Conservation (phyloP, 73 alveolate genomes). For the Paramecium primaurelia region DNA sequence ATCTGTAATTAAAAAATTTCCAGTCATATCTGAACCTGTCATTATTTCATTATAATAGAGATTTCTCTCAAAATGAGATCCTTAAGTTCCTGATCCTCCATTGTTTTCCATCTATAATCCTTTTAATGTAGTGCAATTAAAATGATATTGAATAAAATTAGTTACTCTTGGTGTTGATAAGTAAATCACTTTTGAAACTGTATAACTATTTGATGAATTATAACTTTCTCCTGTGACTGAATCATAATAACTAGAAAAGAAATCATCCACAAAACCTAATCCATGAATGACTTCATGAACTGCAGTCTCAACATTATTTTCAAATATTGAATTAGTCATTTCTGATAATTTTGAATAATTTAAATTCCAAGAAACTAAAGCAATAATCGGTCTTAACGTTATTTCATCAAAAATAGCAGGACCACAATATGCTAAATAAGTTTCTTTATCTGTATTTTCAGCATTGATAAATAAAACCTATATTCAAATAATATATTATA, state of each 20-base stretch:
- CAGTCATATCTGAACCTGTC: slow-evolving; percentile 36
- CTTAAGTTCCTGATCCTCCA: slow-evolving; percentile 2
- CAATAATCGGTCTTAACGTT: background rate
- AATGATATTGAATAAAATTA: background rate
- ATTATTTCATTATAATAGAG: slow-evolving; percentile 35
- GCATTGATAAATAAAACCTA: background rate
- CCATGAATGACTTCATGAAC: slow-evolving; percentile 7
- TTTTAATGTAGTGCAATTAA: background rate
- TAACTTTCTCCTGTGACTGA: background rate
- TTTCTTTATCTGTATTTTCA: background rate
- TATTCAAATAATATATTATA: background rate
- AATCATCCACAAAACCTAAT: slow-evolving; percentile 9
- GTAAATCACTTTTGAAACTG: background rate
- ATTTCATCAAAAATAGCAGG: background rate
- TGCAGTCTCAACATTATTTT: background rate
- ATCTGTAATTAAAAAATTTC: background rate
- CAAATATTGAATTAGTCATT: background rate
- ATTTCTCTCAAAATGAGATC: slow-evolving; percentile 27
- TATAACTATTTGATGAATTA: background rate
- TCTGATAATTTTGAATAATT: background rate
- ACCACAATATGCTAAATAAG: background rate
- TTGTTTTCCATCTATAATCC: background rate
- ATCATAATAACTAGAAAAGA: background rate
- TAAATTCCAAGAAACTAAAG: slow-evolving; percentile 10
- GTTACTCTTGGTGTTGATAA: slow-evolving; percentile 21